Evolutionary conservation across 768 basidiomycete genomes (phyloP), one percentile per base, ranked within the genome.

Genomic region (Tylopilus subfusipes): DNA sequence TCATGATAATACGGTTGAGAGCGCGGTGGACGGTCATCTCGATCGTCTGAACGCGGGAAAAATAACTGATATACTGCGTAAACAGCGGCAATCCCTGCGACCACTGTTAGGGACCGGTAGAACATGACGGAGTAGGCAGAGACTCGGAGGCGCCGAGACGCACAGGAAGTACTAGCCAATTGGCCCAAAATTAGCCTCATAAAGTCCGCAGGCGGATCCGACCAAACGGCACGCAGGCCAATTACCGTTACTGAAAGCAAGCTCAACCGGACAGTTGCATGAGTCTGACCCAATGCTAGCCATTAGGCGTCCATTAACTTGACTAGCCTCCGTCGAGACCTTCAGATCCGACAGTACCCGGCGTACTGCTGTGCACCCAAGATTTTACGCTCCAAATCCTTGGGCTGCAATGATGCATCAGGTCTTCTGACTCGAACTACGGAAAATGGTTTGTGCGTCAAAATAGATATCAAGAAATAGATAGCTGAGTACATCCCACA

Each of bases 81-180:
- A 5, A 44, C 63, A 43, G 48, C 63, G 25, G 50, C 7, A 11
- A 38, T 56, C 19, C 60, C 58, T 49, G 21, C 42, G 33, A 54
- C 21, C 44, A n/a, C n/a, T n/a, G n/a, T n/a, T n/a, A 58, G 16
- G 33, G 2, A 36, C 16, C 18, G 21, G 47, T 52, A 57, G 4
- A 68, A 29, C 60, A 63, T 36, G 34, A 16, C 18, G 34, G 34
- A 18, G 34, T 16, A 36, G 18, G 12, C 7, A 36, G 34, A 16
- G 34, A 16, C 34, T n/a, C n/a, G n/a, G 34, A 36, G 18, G 34
- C 34, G 34, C 34, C 34, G 16, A 18, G 34, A 13, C 31, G 3
- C 12, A 33, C 12, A 33, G 31, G 31, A 36, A 18, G 34, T 16
- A 36, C 14, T 6, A 8, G 16, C 16, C 18, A 2, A 36, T 36